phyloP scores from a whole-genome alignment of 2,329 filamentous ascomycete species.

The Aspergillus awamori region DNA sequence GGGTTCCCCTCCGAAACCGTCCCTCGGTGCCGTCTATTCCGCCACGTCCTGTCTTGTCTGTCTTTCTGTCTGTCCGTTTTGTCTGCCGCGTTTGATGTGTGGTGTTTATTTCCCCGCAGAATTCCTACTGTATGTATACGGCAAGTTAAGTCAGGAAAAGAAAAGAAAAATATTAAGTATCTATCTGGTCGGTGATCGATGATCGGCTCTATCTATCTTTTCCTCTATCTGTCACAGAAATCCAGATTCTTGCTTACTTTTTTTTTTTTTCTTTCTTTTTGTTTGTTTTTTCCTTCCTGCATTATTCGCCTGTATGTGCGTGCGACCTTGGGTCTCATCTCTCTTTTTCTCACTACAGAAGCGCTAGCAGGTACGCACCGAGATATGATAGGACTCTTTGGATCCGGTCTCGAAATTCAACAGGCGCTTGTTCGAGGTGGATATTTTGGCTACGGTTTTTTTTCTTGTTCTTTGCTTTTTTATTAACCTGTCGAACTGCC shows the following conservation, averaged over 20 bases:
- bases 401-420: slow-evolving; percentile 1
- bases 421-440: slow-evolving; percentile 1
- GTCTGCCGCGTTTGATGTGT: too few relatives aligned
- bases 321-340: neutral
- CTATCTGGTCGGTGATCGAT: neutral
- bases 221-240: neutral
- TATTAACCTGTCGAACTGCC: neutral
- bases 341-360: too few relatives aligned
- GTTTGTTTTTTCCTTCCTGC: too few relatives aligned
- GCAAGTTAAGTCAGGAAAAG: neutral
- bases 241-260: neutral
- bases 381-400: slow-evolving; percentile 8
- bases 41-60: neutral
- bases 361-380: slow-evolving; percentile 1
- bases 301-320: neutral
- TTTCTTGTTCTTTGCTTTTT: neutral
- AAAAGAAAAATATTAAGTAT: neutral
- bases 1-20: neutral
- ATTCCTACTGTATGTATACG: neutral
- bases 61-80: neutral
- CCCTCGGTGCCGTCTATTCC: neutral
- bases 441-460: neutral
- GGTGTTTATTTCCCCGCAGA: slow-evolving; percentile 1
- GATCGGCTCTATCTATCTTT: neutral
- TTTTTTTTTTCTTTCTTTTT: too few relatives aligned